Percentiles rank a stretch among this genome's conserved stretches.
These are phyloP conservation scores for Aspergillus udagawae DNA, from an alignment of 2,329 filamentous ascomycete genomes.

Conservation along the genomic window DNA sequence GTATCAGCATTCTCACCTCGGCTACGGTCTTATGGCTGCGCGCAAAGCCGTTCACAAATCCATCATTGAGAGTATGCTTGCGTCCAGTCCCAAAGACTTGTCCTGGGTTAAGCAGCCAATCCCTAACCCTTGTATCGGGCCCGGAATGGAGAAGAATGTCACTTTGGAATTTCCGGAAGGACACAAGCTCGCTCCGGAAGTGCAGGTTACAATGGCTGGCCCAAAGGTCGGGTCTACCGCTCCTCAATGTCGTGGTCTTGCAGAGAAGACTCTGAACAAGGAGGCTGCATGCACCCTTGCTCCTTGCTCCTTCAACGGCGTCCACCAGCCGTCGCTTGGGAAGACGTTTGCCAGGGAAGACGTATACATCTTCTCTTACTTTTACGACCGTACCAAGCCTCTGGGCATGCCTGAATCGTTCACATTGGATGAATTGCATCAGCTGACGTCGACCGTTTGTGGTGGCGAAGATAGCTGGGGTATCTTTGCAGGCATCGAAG, in stretches of 20 bases:
- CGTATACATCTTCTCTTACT: slow-evolving; percentile 96
- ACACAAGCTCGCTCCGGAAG: slow-evolving; percentile 61
- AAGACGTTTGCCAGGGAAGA: slow-evolving; percentile 92
- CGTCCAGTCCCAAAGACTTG: slow-evolving; percentile 56
- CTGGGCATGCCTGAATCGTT: slow-evolving; percentile 99
- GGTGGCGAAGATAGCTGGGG: slow-evolving; percentile 73
- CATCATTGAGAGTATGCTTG: slow-evolving; percentile 68
- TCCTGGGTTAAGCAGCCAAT: slow-evolving; percentile 69
- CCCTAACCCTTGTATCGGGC: slow-evolving; percentile 79
- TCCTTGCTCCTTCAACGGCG: slow-evolving; percentile 97
- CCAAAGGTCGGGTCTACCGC: slow-evolving; percentile 65
- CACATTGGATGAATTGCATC: slow-evolving; percentile 83
- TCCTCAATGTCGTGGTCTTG: slow-evolving; percentile 82
- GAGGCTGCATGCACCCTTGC: slow-evolving; percentile 74
- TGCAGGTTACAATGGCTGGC: slow-evolving; percentile 82
- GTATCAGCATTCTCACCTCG: slow-evolving; percentile 97
- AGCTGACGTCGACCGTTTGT: slow-evolving; percentile 81
- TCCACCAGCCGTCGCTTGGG: slow-evolving; percentile 85
- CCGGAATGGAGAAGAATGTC: slow-evolving; percentile 71
- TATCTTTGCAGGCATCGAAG: slow-evolving; percentile 70
- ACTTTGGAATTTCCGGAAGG: slow-evolving; percentile 65
- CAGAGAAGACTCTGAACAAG: slow-evolving; percentile 88
- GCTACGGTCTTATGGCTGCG: slow-evolving; percentile 93
- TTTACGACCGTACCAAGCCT: slow-evolving; percentile 89
- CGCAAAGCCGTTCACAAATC: slow-evolving; percentile 77